phyloP scores from a whole-genome alignment of 31 red algal genomes.

The Odonthalia washingtoniensis region DNA sequence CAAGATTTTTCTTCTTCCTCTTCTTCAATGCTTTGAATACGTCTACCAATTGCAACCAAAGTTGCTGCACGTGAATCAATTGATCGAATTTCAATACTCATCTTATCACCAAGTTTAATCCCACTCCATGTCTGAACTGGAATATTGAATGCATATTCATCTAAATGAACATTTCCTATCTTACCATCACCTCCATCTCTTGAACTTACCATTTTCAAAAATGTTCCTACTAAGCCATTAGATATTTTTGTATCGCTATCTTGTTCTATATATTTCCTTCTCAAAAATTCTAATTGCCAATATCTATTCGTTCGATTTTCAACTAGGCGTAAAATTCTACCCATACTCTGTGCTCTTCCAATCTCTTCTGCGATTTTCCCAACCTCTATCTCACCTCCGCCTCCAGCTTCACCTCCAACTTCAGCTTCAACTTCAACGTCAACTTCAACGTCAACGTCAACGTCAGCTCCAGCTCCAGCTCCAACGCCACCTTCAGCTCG shows the following conservation, averaged over 20 bases:
- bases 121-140: slow-evolving; percentile 28
- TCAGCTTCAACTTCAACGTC: too few relatives aligned
- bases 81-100: slow-evolving; percentile 39
- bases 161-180: slow-evolving; percentile 56
- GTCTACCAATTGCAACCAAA: not conserved
- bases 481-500: too few relatives aligned
- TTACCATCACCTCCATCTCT: slow-evolving; percentile 47
- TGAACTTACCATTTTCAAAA: slow-evolving; percentile 31
- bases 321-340: slow-evolving; percentile 43
- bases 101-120: slow-evolving; percentile 44
- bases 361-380: slow-evolving; percentile 56
- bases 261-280: slow-evolving; percentile 36
- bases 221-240: not conserved
- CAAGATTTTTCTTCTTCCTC: not conserved
- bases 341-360: slow-evolving; percentile 31
- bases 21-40: not conserved
- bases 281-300: slow-evolving; percentile 81
- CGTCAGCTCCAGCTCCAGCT: too few relatives aligned
- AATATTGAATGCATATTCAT: slow-evolving; percentile 67
- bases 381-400: not conserved
- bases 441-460: too few relatives aligned
- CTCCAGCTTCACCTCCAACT: slow-evolving; percentile 49
- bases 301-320: slow-evolving; percentile 77
- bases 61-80: slow-evolving; percentile 44
- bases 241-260: not conserved